Conservation (phyloP, 495 filamentous ascomycete genomes). For the Xylaria bambusicola region DNA sequence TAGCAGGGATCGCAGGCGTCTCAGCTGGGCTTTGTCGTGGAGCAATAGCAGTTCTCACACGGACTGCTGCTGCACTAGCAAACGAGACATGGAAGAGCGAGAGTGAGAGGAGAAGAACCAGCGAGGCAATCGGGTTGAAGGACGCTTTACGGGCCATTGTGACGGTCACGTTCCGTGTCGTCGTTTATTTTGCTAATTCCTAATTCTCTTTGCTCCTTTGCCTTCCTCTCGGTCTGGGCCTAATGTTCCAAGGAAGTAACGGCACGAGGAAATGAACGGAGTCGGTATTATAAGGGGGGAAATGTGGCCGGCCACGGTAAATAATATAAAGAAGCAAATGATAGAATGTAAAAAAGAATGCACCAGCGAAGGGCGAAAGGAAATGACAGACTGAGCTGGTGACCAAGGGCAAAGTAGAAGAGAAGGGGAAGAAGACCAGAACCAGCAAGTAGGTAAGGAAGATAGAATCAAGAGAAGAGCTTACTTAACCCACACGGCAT, state of each 20-base stretch:
- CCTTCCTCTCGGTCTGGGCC: conserved; percentile 1
- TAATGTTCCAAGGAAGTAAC: conserved; percentile 10
- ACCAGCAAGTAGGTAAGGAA: not conserved
- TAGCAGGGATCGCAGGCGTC: not conserved
- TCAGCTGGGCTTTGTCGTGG: conserved; percentile 9
- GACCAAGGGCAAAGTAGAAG: not conserved
- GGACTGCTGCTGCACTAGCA: conserved; percentile 12
- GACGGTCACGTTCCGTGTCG: not conserved
- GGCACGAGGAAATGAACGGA: not conserved
- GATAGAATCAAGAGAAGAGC: not conserved
- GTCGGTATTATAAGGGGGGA: not conserved
- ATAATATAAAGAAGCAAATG: not conserved
- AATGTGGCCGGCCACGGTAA: conserved; percentile 15
- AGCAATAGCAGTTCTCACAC: conserved; percentile 8
- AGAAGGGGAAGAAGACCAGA: not conserved
- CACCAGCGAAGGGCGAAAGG: conserved; percentile 4
- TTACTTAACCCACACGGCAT: not conserved
- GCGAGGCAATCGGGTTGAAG: conserved; percentile 4
- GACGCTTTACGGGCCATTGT: conserved; percentile 4
- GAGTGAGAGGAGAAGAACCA: conserved; percentile 9
- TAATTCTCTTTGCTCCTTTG: not conserved
- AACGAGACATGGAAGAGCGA: conserved; percentile 7
- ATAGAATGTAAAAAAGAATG: not conserved
- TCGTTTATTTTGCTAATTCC: not conserved
- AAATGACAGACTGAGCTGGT: conserved; percentile 17